These are phyloP conservation scores for Blastobotrys illinoisensis DNA, from an alignment of 1,139 yeast species.

Conservation along the genomic window DNA sequence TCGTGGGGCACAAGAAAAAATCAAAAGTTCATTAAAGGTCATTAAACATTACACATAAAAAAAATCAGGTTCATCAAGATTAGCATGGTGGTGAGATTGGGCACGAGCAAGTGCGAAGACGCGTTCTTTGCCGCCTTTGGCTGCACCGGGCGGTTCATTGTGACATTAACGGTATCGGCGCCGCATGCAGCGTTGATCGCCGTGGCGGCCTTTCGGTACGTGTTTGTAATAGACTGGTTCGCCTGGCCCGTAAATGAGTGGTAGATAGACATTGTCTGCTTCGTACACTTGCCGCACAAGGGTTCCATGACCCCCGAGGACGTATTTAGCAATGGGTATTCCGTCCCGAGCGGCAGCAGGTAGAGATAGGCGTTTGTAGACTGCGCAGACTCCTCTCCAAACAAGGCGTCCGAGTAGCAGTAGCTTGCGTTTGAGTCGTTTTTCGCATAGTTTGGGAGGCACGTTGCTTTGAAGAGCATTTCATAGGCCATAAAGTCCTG, in stretches of 20 bases:
- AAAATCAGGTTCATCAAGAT: not conserved
- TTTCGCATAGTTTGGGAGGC: slow-evolving; percentile 18
- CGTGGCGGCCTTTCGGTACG: slow-evolving; percentile 28
- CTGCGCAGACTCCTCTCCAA: slow-evolving; percentile 18
- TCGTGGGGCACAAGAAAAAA: too few relatives aligned
- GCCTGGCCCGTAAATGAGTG: slow-evolving; percentile 23
- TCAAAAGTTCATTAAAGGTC: not conserved
- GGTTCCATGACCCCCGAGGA: slow-evolving; percentile 14
- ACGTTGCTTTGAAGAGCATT: slow-evolving; percentile 27
- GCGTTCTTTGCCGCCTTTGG: not conserved
- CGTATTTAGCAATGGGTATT: slow-evolving; percentile 19
- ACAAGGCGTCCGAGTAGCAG: slow-evolving; percentile 31
- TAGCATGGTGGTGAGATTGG: not conserved
- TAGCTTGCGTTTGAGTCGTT: slow-evolving; percentile 13
- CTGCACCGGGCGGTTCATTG: not conserved
- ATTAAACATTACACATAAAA: not conserved
- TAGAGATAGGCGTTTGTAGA: slow-evolving; percentile 28
- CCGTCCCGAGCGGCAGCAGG: slow-evolving; percentile 28
- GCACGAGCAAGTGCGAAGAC: not conserved
- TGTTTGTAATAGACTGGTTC: slow-evolving; percentile 22
- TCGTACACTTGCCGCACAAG: slow-evolving; percentile 27
- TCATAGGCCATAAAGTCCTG: slow-evolving; percentile 27
- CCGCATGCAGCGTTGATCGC: slow-evolving; percentile 20
- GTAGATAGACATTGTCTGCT: slow-evolving; percentile 25
- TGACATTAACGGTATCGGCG: slow-evolving; percentile 15